Base-by-base conservation (phyloP, 2,329 filamentous ascomycete genomes). In the Ophiobolus disseminans region DNA sequence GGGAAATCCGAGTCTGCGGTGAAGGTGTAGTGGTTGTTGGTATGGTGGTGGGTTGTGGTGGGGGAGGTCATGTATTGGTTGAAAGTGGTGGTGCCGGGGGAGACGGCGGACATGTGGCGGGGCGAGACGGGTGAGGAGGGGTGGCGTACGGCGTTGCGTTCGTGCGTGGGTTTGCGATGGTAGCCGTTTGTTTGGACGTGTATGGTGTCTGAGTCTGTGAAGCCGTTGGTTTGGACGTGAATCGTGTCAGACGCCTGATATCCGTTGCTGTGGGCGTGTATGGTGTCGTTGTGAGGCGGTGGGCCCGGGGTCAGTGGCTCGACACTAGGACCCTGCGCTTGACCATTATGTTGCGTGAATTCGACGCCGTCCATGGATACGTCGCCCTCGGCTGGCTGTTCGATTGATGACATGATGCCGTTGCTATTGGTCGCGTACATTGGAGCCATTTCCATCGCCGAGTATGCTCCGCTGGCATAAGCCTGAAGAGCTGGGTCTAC, bases 391-490 rank as follows among this genome's bases (percentile, higher is more conserved):
- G 54, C 50, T 17, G 53, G 55, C 23, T 63, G 52, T 40, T 73
- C 71, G 22, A 73, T 70, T 2, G 66, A 73, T 9, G 69, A 70
- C 45, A 73, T 55, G 22, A 72, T 45, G 6, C 57, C 58, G 22
- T 73, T 66, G 10, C 53, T 49, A 20, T 63, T 58, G n/a, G 53
- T 31, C 23, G 52, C 48, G 20, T 63, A 57, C 17, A 57, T 31
- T 31, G 53, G 41, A 8, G 40, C 47, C 40, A 56, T 53, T 26
- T 54, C 51, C n/a, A 53, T 50, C 3, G 48, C 40, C 10, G 42
- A 45, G 37, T 63, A 63, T 19, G 55, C 52, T 5, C 48, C 48
- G 35, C 56, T 56, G 14, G 55, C 53, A 26, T 62, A 67, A 5
- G 56, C 48, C 28, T 68, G 64, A 3, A 67, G 45, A 31, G 66